Base-by-base conservation (phyloP, 495 filamentous ascomycete species). In the Apodospora peruviana region DNA sequence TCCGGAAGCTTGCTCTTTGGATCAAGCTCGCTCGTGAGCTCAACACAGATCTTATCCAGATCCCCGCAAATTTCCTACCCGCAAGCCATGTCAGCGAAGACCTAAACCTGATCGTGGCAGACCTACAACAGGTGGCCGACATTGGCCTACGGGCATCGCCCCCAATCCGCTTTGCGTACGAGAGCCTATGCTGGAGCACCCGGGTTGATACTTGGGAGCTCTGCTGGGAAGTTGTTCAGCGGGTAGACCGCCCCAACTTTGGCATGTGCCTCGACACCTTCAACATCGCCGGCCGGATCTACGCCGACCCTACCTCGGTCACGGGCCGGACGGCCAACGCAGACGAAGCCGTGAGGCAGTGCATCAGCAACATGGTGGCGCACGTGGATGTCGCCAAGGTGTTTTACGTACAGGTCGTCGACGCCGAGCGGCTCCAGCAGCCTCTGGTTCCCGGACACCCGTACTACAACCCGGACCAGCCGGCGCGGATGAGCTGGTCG, bases 191-290 rank as follows among this genome's bases (percentile, higher is more conserved):
- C 57, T 93, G 85, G 84, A 85, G 81, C 23, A 88, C 85, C 11
- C 78, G 82, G 54, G 66, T 84, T 51, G 74, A 89, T 59, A 82
- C 75, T 0, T 86, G 87, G 88, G 85, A 91, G 58, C 67, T 68
- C 25, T 79, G 75, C 47, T 93, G 83, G 81, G 75, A 83, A 21
- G 65, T 90, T n/a, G 81, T 88, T 0, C 57, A 71, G 42, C 64
- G 60, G 16, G 85, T 90, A 34, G 65, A 89, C 59, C 67, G 86
- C 3, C 71, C 75, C 14, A 91, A 90, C 65, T 87, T 91, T 53
- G 88, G 87, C 9, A 68, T 88, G 45, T 90, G 86, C 65, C 73
- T 91, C 14, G 87, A 91, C 67, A 87, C 84, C 0, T 93, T 87
- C 65, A 88, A 93, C 67, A 87, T 90, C 38, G 83, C 83, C 0